These are phyloP conservation scores for Penicillium sp. DNA, from an alignment of 2,329 filamentous ascomycete species.

Conservation along the genomic window DNA sequence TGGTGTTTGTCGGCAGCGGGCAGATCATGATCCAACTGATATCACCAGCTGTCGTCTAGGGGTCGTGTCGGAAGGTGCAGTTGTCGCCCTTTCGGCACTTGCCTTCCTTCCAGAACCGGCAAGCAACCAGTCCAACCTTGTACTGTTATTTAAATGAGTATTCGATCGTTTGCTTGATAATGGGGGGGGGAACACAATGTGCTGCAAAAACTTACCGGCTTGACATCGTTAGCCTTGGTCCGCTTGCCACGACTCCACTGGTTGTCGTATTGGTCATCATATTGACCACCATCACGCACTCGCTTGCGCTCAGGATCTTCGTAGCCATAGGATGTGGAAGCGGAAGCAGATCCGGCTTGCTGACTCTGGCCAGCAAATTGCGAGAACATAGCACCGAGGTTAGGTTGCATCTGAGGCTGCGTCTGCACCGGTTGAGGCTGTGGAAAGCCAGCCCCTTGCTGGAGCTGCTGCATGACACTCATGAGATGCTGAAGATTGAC, in stretches of 20 bases:
- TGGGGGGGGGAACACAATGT: neutral
- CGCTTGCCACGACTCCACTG: conserved; percentile 39
- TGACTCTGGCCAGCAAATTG: conserved; percentile 34
- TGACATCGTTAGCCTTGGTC: conserved; percentile 36
- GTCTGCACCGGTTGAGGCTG: conserved; percentile 25
- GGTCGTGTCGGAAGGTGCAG: conserved; percentile 55
- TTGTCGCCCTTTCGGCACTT: conserved; percentile 56
- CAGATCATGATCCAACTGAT: neutral
- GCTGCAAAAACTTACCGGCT: conserved; percentile 35
- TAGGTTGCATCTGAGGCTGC: conserved; percentile 35
- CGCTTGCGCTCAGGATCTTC: conserved; percentile 48
- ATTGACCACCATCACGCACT: conserved; percentile 36
- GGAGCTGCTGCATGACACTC: conserved; percentile 44
- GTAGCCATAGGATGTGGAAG: conserved; percentile 23
- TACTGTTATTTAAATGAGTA: conserved; percentile 29
- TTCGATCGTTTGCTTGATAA: neutral
- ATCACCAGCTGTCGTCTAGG: conserved; percentile 11
- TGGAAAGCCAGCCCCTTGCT: conserved; percentile 30
- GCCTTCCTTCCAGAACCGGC: conserved; percentile 57
- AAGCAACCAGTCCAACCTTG: conserved; percentile 50
- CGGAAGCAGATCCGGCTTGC: conserved; percentile 17
- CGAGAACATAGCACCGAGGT: conserved; percentile 39
- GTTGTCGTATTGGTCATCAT: conserved; percentile 37
- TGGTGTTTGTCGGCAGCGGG: conserved; percentile 3
- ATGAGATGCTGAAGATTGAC: conserved; percentile 45